A percentile compares a stretch with the other conserved stretches of the same genome.
Evolutionary conservation across 495 filamentous ascomycete species (phyloP).

Genomic region (Hypoxylon cercidicola): DNA sequence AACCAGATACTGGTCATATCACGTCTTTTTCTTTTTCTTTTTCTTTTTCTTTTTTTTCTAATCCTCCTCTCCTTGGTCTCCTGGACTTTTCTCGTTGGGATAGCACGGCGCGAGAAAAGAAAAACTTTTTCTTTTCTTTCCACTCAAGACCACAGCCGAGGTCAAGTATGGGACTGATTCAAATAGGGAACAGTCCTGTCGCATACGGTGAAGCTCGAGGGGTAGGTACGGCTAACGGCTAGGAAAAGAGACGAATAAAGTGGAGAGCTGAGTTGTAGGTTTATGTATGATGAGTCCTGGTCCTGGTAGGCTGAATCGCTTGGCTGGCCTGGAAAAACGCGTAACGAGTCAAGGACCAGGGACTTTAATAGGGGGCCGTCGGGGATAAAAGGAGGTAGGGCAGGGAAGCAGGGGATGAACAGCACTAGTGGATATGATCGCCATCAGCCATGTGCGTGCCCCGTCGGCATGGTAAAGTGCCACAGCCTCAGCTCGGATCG

Average conservation of each 20-base stretch:
- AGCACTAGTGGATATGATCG: slow-evolving; percentile 35
- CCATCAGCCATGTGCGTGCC: slow-evolving; percentile 38
- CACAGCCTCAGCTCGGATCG: slow-evolving; percentile 37
- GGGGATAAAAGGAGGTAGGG: background rate
- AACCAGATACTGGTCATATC: slow-evolving; percentile 15
- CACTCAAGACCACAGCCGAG: background rate
- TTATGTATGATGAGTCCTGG: background rate
- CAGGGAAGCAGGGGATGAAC: background rate
- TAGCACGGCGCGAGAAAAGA: background rate
- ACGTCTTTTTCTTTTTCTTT: slow-evolving; percentile 8
- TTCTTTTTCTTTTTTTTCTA: slow-evolving; percentile 11
- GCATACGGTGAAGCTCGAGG: slow-evolving; percentile 11
- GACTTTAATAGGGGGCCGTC: slow-evolving; percentile 18
- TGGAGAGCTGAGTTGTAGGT: slow-evolving; percentile 37
- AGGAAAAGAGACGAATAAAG: slow-evolving; percentile 32
- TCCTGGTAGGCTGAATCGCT: slow-evolving; percentile 36
- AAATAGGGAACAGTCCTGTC: background rate
- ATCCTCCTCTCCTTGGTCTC: background rate
- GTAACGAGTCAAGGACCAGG: slow-evolving; percentile 22
- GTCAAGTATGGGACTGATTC: slow-evolving; percentile 13
- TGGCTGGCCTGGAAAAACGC: slow-evolving; percentile 30
- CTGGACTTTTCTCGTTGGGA: background rate
- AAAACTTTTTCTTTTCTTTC: too few relatives aligned
- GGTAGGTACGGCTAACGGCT: slow-evolving; percentile 4
- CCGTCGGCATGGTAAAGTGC: slow-evolving; percentile 29